Conservation (phyloP, 768 basidiomycete species). For the Boletus rubropictus region DNA sequence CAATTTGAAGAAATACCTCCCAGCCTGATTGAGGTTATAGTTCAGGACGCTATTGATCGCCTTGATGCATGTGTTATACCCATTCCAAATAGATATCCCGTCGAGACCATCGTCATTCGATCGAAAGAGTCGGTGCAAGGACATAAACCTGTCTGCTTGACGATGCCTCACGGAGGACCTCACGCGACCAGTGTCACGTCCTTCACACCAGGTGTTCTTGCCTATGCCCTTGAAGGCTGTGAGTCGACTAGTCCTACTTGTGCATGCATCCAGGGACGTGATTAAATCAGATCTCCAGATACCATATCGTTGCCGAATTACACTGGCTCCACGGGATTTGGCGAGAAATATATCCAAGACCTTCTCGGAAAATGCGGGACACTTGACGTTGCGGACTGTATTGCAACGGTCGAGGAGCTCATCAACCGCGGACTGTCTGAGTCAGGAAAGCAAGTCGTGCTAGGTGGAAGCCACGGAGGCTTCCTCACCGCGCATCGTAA, state of each 20-base stretch:
- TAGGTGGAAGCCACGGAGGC: slow-evolving; percentile 69
- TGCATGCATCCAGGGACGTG: neutral
- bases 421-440: slow-evolving; percentile 35
- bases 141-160: slow-evolving; percentile 41
- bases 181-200: slow-evolving; percentile 44
- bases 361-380: slow-evolving; percentile 39
- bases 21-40: slow-evolving; percentile 25
- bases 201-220: slow-evolving; percentile 40
- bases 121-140: slow-evolving; percentile 18
- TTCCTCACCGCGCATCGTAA: slow-evolving; percentile 55
- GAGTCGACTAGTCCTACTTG: slow-evolving; percentile 16
- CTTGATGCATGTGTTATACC: neutral
- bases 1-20: neutral
- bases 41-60: slow-evolving; percentile 18
- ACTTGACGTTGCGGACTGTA: slow-evolving; percentile 62
- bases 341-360: slow-evolving; percentile 52
- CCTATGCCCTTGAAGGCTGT: slow-evolving; percentile 59
- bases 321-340: slow-evolving; percentile 61
- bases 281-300: slow-evolving; percentile 32
- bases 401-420: slow-evolving; percentile 48
- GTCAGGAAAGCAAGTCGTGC: slow-evolving; percentile 22
- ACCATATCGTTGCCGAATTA: slow-evolving; percentile 40
- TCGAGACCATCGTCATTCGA: slow-evolving; percentile 52
- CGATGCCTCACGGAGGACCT: slow-evolving; percentile 59
- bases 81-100: slow-evolving; percentile 44